Percentiles rank a stretch among this genome's conserved stretches.
These are phyloP conservation scores for Rhizopogon rudus DNA, from an alignment of 768 basidiomycete genomes.

Conservation along the genomic window DNA sequence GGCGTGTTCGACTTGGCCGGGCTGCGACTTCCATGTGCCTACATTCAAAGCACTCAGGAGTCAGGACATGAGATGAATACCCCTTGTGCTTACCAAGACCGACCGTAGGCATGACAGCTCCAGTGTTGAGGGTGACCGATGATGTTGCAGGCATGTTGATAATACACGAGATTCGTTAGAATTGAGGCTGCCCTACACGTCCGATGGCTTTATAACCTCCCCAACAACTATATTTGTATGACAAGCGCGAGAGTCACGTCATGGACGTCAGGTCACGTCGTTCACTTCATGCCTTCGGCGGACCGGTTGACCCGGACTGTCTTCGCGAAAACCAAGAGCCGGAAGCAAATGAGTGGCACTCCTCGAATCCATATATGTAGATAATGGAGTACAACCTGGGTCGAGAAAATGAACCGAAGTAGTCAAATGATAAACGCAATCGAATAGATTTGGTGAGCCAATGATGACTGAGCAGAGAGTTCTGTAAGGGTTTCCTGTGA, in stretches of 20 bases:
- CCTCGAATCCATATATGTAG: too few relatives aligned
- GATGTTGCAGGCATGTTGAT: slow-evolving; percentile 43
- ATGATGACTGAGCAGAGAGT: background rate
- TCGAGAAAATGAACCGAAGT: background rate
- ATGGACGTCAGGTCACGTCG: too few relatives aligned
- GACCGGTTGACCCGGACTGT: background rate
- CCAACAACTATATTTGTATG: slow-evolving; percentile 1
- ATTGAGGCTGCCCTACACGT: background rate
- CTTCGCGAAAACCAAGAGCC: too few relatives aligned
- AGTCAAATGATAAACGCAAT: background rate
- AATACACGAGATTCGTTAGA: background rate
- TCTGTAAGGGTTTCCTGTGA: background rate
- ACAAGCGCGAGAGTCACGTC: slow-evolving; percentile 2
- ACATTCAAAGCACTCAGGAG: background rate
- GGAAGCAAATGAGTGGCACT: too few relatives aligned
- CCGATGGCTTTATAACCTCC: background rate
- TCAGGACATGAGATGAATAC: background rate
- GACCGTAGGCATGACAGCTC: slow-evolving; percentile 70
- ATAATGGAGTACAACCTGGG: too few relatives aligned
- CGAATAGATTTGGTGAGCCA: background rate
- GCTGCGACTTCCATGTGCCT: slow-evolving; percentile 78
- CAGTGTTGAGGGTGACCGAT: slow-evolving; percentile 66
- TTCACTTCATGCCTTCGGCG: background rate
- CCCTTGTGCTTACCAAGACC: slow-evolving; percentile 48
- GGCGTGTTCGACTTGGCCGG: slow-evolving; percentile 68